Base-by-base conservation (phyloP, 2,329 filamentous ascomycete genomes). In the Verticillium longisporum region DNA sequence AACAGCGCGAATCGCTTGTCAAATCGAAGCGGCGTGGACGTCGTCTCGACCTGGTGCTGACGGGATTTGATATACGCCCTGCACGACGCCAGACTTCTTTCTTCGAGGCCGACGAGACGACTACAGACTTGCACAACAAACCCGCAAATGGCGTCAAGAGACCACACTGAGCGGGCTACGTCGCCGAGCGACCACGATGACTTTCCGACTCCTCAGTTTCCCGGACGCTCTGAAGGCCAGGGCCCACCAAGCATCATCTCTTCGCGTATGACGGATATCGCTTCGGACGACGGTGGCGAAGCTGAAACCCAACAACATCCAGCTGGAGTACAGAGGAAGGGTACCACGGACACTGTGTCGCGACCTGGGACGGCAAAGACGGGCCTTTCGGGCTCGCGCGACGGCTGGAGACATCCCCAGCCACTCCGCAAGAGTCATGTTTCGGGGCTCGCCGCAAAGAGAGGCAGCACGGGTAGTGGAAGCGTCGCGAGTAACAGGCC, bases 211-310 rank as follows among this genome's bases (percentile, higher is more conserved):
- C 74, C 78, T 2, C 74, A 77, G 54, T 76, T 77, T 56, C 75
- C 78, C 2, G 67, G 64, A 9, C 72, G 68, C 57, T 74, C 74
- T 69, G 71, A 78, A 53, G 70, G 74, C 54, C 72, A 78, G 62
- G 81, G 83, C 36, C 80, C 83, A 26, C 80, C 85, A 56, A 89
- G 87, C 65, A 81, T 89, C 62, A 88, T 90, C 59, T 91, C 88
- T 33, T 90, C 88, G 61, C 85, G 86, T 63, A 88, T 91, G 82
- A 91, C 88, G 36, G 84, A 87, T 63, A 83, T 86, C 62, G 80
- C 76, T 32, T 84, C 81, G 21, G 82, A 86, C 59, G 83, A 87
- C 66, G 83, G 81, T 21, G 78, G 75, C 54, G 77, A 79, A 15
- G 69, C 69, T 50, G 75, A 66, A 72, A 62, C 75, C 73, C 61